Evolutionary conservation across 768 basidiomycete species (phyloP).

Genomic region (Coprinopsis strossmayeri): DNA sequence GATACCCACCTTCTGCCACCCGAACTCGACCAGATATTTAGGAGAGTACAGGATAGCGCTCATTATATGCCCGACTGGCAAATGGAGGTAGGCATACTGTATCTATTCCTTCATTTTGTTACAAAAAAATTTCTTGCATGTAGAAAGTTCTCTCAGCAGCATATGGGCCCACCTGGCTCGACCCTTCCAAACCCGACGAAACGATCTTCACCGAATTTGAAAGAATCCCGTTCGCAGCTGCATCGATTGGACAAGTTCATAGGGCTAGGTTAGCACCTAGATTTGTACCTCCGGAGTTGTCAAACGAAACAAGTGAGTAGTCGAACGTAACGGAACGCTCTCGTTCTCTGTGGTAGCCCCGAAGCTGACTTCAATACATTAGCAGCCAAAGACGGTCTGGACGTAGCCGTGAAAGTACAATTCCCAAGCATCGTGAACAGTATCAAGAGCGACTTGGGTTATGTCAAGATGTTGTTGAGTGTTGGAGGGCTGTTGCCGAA

Average conservation of each 20-base stretch:
- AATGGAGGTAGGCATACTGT: slow-evolving; percentile 62
- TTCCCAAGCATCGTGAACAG: slow-evolving; percentile 89
- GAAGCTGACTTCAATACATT: no score
- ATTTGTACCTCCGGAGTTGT: slow-evolving; percentile 45
- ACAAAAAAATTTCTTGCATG: not conserved
- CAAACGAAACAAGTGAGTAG: slow-evolving; percentile 22
- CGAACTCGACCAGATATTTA: slow-evolving; percentile 83
- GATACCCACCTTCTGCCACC: slow-evolving; percentile 86
- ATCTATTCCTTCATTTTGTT: not conserved
- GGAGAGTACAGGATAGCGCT: slow-evolving; percentile 88
- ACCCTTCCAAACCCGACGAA: slow-evolving; percentile 13
- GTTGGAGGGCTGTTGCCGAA: slow-evolving; percentile 78
- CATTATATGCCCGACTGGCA: slow-evolving; percentile 99
- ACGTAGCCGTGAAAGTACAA: slow-evolving; percentile 76
- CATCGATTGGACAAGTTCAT: slow-evolving; percentile 97
- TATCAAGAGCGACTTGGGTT: slow-evolving; percentile 82
- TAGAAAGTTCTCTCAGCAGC: slow-evolving; percentile 69
- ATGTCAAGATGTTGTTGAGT: slow-evolving; percentile 75
- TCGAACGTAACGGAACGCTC: not conserved
- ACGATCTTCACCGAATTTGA: slow-evolving; percentile 69
- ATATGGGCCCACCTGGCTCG: slow-evolving; percentile 67
- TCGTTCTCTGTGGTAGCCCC: no score
- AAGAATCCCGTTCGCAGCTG: slow-evolving; percentile 87
- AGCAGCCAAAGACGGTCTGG: slow-evolving; percentile 1
- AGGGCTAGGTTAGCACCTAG: slow-evolving; percentile 52